Percentiles rank a stretch among this genome's conserved stretches.
phyloP scores from a whole-genome alignment of 73 alveolate genomes.

The Symbiodinium natans region DNA sequence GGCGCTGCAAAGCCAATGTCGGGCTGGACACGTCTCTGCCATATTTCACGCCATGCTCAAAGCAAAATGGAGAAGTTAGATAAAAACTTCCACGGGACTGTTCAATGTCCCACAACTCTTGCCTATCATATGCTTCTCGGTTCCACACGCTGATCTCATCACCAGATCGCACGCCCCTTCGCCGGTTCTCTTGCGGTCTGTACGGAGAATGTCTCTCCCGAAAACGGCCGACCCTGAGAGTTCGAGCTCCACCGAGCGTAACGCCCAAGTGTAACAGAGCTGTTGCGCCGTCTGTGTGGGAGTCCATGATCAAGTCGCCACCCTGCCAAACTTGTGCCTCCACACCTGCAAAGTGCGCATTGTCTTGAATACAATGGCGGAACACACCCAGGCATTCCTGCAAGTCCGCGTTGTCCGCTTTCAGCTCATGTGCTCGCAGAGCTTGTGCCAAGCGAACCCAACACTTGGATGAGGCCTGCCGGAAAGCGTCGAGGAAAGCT shows the following conservation, averaged over 20 bases:
- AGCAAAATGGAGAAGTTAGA: slow-evolving; percentile 50
- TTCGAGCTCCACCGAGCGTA: slow-evolving; percentile 28
- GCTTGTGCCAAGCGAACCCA: slow-evolving; percentile 21
- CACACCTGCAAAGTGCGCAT: slow-evolving; percentile 19
- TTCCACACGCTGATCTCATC: slow-evolving; percentile 78
- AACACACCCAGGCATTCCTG: not conserved
- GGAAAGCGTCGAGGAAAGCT: slow-evolving; percentile 41
- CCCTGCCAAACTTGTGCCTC: slow-evolving; percentile 74
- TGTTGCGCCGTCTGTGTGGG: slow-evolving; percentile 79
- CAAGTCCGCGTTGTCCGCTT: not conserved
- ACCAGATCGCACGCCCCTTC: slow-evolving; percentile 51
- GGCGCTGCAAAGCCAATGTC: slow-evolving; percentile 36
- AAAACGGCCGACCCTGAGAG: slow-evolving; percentile 16
- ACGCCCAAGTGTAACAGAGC: slow-evolving; percentile 30
- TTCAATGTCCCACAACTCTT: slow-evolving; percentile 56
- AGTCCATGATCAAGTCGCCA: slow-evolving; percentile 44
- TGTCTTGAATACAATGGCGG: not conserved
- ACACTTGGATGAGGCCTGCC: slow-evolving; percentile 6
- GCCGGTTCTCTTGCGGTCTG: slow-evolving; percentile 28
- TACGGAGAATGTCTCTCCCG: slow-evolving; percentile 45
- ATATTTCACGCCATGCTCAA: slow-evolving; percentile 74
- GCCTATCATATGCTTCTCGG: not conserved
- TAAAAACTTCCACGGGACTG: slow-evolving; percentile 24
- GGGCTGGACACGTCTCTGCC: not conserved
- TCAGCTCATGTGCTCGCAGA: not conserved